Evolutionary conservation across 2,329 filamentous ascomycete genomes (phyloP).

Genomic region (Aspergillus ochraceoroseus): DNA sequence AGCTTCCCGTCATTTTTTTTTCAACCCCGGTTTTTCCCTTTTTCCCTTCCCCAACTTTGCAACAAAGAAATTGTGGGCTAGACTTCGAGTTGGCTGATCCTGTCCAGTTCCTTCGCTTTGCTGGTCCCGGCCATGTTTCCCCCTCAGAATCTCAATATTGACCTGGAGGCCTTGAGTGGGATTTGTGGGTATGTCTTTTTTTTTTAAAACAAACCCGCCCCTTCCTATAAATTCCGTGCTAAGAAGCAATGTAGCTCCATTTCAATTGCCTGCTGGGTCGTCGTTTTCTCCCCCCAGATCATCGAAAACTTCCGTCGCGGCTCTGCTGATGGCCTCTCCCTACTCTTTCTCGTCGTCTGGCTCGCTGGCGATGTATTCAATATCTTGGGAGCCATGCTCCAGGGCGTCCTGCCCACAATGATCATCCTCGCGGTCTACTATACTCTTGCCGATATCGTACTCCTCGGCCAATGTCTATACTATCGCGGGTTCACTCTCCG

Average conservation of each 20-base stretch:
- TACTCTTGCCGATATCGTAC: conserved; percentile 81
- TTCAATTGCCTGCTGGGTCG: conserved; percentile 95
- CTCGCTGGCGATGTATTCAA: conserved; percentile 93
- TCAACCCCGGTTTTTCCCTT: conserved; percentile 8
- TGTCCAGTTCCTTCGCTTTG: conserved; percentile 7
- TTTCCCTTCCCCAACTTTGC: not conserved
- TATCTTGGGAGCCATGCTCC: conserved; percentile 83
- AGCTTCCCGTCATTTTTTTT: conserved; percentile 5
- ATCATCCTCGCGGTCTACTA: conserved; percentile 93
- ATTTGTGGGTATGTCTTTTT: conserved; percentile 66
- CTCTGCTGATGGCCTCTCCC: conserved; percentile 80
- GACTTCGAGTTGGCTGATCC: conserved; percentile 1
- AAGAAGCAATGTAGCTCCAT: conserved; percentile 63
- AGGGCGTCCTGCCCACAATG: conserved; percentile 92
- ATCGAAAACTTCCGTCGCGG: conserved; percentile 84
- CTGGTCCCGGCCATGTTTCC: conserved; percentile 33
- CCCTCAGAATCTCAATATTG: conserved; percentile 55
- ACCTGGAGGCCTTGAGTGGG: conserved; percentile 85
- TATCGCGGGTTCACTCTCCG: conserved; percentile 69
- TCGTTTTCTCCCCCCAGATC: conserved; percentile 96
- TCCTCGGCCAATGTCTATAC: conserved; percentile 88
- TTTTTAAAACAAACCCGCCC: too few relatives aligned
- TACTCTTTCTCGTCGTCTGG: conserved; percentile 92
- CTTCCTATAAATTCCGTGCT: not conserved
- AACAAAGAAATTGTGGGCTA: not conserved